Conservation (phyloP, 306 rosid species). For the Clitoria ternatea region DNA sequence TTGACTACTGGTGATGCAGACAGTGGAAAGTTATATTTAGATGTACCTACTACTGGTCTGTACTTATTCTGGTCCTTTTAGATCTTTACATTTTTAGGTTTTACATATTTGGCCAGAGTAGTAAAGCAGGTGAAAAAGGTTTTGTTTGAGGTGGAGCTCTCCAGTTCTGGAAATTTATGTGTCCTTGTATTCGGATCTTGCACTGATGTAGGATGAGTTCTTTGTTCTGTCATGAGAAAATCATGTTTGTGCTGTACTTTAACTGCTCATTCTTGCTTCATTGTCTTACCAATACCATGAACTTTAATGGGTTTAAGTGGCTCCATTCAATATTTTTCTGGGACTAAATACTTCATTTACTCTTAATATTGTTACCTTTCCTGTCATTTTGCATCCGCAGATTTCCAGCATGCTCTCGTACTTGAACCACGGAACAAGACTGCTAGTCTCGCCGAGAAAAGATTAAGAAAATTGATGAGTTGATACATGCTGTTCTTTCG, state of each 20-base stretch:
- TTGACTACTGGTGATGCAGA: neutral
- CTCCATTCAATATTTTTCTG: neutral
- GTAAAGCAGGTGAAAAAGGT: neutral
- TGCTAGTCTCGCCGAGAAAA: conserved; percentile 57
- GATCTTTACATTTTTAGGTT: neutral
- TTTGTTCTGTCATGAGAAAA: neutral
- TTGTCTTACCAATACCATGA: neutral
- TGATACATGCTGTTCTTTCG: conserved; percentile 23
- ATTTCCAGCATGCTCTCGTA: conserved; percentile 78
- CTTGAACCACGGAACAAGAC: conserved; percentile 83
- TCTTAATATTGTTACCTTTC: neutral
- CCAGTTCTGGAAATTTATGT: neutral
- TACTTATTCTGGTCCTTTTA: neutral
- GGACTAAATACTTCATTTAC: neutral
- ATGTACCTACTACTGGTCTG: neutral
- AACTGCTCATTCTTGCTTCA: neutral
- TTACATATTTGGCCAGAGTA: neutral
- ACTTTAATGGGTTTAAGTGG: neutral
- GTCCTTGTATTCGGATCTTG: neutral
- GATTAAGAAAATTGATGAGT: conserved; percentile 53
- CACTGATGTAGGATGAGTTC: neutral
- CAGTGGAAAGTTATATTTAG: neutral
- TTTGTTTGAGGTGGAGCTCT: neutral
- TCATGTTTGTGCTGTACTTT: neutral
- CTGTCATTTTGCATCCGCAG: conserved; percentile 37